Conservation (phyloP, 73 alveolate species). For the Paramecium bursaria region DNA sequence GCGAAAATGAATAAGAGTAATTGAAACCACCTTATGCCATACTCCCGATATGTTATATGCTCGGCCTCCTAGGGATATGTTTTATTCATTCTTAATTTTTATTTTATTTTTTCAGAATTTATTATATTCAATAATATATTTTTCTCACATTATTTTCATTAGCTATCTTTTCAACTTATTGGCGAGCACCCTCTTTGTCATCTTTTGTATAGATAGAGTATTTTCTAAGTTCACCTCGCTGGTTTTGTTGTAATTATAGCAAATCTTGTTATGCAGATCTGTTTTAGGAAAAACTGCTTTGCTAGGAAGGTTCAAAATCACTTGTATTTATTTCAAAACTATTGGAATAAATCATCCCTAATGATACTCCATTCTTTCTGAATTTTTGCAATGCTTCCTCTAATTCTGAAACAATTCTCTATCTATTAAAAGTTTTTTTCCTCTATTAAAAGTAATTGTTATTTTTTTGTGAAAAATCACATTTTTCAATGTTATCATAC, state of each 20-base stretch:
- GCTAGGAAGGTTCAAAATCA: constrained; percentile 2
- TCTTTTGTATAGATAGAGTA: constrained; percentile 47
- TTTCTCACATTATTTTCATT: constrained; percentile 10
- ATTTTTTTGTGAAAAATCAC: too few species aligned
- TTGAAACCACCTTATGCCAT: constrained; percentile 15
- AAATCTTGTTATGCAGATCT: constrained; percentile 24
- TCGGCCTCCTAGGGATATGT: constrained; percentile 14
- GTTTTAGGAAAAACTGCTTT: constrained; percentile 18
- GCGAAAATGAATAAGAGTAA: constrained; percentile 34
- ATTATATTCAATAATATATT: constrained; percentile 27
- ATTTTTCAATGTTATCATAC: too few species aligned
- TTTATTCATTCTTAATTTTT: constrained; percentile 43
- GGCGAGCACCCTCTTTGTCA: constrained; percentile 37
- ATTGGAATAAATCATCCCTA: constrained; percentile 12
- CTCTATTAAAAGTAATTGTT: too few species aligned
- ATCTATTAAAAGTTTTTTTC: too few species aligned
- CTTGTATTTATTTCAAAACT: constrained; percentile 52
- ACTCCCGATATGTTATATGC: constrained; percentile 21
- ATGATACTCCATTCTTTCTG: constrained; percentile 6
- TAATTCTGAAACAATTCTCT: background rate
- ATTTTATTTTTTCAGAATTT: too few species aligned
- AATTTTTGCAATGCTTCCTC: background rate
- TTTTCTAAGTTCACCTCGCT: constrained; percentile 27
- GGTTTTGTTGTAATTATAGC: constrained; percentile 6
- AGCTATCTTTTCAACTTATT: constrained; percentile 43